A percentile compares a stretch with the other conserved stretches of the same genome.
Conservation (phyloP, 2,329 filamentous ascomycete genomes). For the Claviceps sp. region DNA sequence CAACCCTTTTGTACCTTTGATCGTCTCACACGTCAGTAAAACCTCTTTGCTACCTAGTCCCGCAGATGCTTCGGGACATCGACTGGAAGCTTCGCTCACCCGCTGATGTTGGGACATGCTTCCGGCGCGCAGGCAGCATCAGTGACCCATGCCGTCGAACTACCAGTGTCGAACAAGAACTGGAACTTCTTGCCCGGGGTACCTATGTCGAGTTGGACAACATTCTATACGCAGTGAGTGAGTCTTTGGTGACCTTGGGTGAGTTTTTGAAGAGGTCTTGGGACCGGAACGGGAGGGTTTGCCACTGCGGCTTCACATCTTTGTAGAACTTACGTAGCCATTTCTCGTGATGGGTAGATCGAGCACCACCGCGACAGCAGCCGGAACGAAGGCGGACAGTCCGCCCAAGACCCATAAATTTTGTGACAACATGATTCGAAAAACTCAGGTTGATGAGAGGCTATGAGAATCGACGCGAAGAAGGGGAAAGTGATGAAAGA, state of each 20-base stretch:
- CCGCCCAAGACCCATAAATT: not conserved
- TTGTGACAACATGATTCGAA: not conserved
- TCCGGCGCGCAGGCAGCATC: conserved; percentile 13
- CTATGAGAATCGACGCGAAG: not conserved
- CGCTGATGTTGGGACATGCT: conserved; percentile 14
- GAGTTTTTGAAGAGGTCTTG: not conserved
- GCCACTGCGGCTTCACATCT: not conserved
- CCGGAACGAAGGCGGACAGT: not conserved
- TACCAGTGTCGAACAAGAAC: conserved; percentile 23
- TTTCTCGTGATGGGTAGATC: not conserved
- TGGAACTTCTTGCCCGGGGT: conserved; percentile 15
- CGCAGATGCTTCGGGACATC: not conserved
- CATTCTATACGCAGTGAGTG: not conserved
- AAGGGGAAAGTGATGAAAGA: not conserved
- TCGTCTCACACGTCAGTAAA: not conserved
- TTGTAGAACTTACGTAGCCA: not conserved
- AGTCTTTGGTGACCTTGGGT: not conserved
- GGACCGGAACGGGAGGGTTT: not conserved
- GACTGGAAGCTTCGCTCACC: conserved; percentile 8
- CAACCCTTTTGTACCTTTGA: conserved; percentile 13
- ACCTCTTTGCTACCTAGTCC: not conserved
- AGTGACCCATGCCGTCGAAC: conserved; percentile 20
- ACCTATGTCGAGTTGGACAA: conserved; percentile 8
- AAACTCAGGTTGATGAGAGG: conserved; percentile 19
- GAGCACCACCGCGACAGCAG: not conserved